Evolutionary conservation across 441 rosid species (phyloP).

Genomic region (Gossypium laxum): DNA sequence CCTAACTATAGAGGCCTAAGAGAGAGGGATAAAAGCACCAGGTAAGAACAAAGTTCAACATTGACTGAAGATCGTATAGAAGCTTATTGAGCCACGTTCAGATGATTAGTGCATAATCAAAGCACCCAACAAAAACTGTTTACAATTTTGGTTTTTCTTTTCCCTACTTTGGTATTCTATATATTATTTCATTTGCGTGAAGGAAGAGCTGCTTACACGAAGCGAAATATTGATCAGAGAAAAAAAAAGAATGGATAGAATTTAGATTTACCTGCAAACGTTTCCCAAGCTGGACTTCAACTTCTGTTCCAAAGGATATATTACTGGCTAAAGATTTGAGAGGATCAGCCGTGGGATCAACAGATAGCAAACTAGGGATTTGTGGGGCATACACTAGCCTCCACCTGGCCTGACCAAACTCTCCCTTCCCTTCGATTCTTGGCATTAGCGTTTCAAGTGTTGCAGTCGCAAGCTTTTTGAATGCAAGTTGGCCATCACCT

Average conservation of each 20-base stretch:
- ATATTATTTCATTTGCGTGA: background rate
- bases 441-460: constrained; percentile 93
- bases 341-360: constrained; percentile 86
- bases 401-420: constrained; percentile 94
- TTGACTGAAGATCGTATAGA: background rate
- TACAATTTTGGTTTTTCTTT: background rate
- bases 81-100: background rate
- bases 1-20: constrained; percentile 73
- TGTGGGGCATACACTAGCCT: constrained; percentile 95
- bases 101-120: background rate
- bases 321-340: constrained; percentile 81
- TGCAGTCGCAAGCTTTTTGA: constrained; percentile 90
- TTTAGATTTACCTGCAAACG: constrained; percentile 64
- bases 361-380: constrained; percentile 90
- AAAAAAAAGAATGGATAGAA: background rate
- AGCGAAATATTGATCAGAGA: background rate
- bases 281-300: constrained; percentile 89
- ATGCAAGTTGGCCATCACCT: constrained; percentile 90
- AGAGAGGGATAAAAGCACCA: background rate
- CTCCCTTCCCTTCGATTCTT: constrained; percentile 88
- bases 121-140: background rate
- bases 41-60: constrained; percentile 11
- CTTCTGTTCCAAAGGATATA: constrained; percentile 82
- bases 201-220: background rate
- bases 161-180: background rate